Evolutionary conservation across 148 eudicot species (phyloP), one percentile per base, ranked within the genome.

Genomic region (Mesembryanthemum crystallinum): DNA sequence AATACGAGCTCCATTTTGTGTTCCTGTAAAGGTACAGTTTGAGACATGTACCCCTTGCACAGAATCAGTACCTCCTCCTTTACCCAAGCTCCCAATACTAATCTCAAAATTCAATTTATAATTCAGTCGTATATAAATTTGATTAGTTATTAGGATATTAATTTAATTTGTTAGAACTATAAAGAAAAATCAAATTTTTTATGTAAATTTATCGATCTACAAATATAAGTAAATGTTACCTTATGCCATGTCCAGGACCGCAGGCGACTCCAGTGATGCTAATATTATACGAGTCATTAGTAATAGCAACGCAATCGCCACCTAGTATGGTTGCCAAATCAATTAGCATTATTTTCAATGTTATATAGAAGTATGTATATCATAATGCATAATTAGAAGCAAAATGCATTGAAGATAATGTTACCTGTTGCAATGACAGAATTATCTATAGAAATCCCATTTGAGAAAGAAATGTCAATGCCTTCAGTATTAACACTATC

Each of bases 171-270:
- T n/a, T n/a, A n/a, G n/a, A n/a, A n/a, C n/a, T n/a, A n/a, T n/a
- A n/a, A n/a, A n/a, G n/a, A n/a, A n/a, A n/a, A n/a, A n/a, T n/a
- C n/a, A n/a, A n/a, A n/a, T n/a, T n/a, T n/a, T n/a, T n/a, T n/a
- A n/a, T n/a, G n/a, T n/a, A n/a, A n/a, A n/a, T n/a, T n/a, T n/a
- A n/a, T n/a, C n/a, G n/a, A n/a, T n/a, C n/a, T n/a, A n/a, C n/a
- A n/a, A n/a, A n/a, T n/a, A n/a, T n/a, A n/a, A 2, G 21, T 7
- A 27, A 59, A 20, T 57, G 37, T 27, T 82, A 94, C 97, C 98
- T 94, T 82, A 94, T 91, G 35, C 97, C 98, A 80, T 94, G 98
- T 24, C 98, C 97, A 37, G 95, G 97, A 24, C 98, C 97, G 72
- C 98, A 94, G 3, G 67, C 23, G 51, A 94, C 75, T 21, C 73